Base-by-base conservation (phyloP, 495 filamentous ascomycete genomes). In the Penicillium riverlandense region DNA sequence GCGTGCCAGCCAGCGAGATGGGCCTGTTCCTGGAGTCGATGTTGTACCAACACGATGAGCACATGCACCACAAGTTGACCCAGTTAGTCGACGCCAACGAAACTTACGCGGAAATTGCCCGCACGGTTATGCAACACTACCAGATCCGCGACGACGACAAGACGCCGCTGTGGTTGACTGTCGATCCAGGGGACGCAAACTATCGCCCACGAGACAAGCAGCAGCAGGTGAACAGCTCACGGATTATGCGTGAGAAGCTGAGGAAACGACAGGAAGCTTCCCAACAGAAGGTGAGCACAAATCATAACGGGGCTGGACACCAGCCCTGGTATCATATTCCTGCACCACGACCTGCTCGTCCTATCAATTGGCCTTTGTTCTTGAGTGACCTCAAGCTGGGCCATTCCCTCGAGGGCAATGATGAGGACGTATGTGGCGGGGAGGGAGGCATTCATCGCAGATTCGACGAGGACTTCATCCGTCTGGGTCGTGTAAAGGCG, bases 1-100 rank as follows among this genome's bases (percentile, higher is more conserved):
- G 40, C 3, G 30, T 53, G 28, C 42, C 50, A 12, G 41, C 33
- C 11, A 37, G 36, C 11, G 27, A 40, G 6, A 49, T 53, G 5
- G 50, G 50, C 12, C 34, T 14, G 6, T 49, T 49, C 12, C 32
- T 47, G 14, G 29, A 36, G 13, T 8, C 5, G 6, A 22, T 41
- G 3, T 34, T 47, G 7, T 47, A 41, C 22, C 22, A 37, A 6
- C 45, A 34, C 10, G 45, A 47, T 14, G 32, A 47, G 14, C 45
- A 47, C 11, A 12, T 47, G 1, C 13, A 32, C 33, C 9, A 30
- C 11, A 34, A 12, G 12, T 7, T 47, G 4, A 47, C 45, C 11
- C n/a, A 15, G 11, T 41, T 42, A 38, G 38, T 37, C 7, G 13
- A 36, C 2, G 14, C 28, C 12, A 10, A 32, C 29, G 28, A 16